phyloP scores from a whole-genome alignment of 257 asterid genomes.

The Przewalskia tangutica region DNA sequence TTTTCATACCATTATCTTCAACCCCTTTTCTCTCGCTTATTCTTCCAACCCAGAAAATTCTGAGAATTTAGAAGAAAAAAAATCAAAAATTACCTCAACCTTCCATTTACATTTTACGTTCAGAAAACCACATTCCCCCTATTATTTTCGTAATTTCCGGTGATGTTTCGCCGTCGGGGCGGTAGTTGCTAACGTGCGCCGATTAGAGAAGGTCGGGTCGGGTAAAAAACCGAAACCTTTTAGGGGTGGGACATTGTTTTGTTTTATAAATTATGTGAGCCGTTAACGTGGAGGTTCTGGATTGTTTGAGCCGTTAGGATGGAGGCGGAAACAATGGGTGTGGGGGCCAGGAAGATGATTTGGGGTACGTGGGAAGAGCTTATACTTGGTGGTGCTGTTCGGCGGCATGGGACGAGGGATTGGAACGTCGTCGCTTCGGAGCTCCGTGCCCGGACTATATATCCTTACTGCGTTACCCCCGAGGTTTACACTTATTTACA shows the following conservation, averaged over 20 bases:
- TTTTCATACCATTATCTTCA: neutral
- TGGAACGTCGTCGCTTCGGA: constrained; percentile 84
- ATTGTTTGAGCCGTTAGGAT: neutral
- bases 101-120: neutral
- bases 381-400: constrained; percentile 67
- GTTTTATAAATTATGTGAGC: neutral
- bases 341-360: constrained; percentile 21
- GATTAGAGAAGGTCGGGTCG: neutral
- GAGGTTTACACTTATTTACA: constrained; percentile 27
- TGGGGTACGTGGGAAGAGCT: constrained; percentile 97
- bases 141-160: neutral
- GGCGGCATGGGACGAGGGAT: constrained; percentile 43
- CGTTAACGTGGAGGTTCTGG: constrained; percentile 37
- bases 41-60: neutral
- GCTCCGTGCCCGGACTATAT: constrained; percentile 51
- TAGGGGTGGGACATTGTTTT: neutral
- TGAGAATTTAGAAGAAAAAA: neutral
- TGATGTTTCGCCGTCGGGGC: neutral
- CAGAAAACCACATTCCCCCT: neutral
- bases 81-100: neutral
- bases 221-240: neutral
- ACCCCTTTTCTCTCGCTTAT: constrained; percentile 16
- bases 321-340: constrained; percentile 30
- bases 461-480: constrained; percentile 47
- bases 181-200: constrained; percentile 21